Evolutionary conservation across 1,139 yeast genomes (phyloP).

Genomic region (Geotrichum bryndzae): DNA sequence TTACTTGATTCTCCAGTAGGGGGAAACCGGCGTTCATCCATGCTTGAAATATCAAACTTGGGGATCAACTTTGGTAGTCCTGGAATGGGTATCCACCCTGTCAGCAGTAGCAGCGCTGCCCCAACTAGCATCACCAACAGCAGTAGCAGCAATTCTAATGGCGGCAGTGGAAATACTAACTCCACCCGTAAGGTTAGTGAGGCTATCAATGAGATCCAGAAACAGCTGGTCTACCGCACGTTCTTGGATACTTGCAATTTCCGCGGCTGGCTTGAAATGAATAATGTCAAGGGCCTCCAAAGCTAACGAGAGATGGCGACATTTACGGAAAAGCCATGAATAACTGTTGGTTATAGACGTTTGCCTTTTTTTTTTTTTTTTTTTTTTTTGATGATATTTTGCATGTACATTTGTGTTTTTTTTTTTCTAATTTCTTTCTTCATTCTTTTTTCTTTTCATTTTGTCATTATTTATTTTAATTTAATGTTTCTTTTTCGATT

Average conservation of each 20-base stretch:
- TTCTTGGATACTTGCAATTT: constrained; percentile 3
- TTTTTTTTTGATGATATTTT: no score
- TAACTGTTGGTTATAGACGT: no score
- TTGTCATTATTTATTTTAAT: no score
- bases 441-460: no score
- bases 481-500: no score
- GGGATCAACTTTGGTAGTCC: not conserved
- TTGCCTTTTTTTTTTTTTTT: no score
- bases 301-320: not conserved
- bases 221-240: not conserved
- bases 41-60: not conserved
- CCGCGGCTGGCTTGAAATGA: constrained; percentile 4
- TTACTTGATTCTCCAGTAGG: not conserved
- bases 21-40: not conserved
- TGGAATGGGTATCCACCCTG: not conserved
- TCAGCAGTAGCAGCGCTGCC: not conserved
- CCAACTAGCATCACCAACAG: no score
- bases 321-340: no score
- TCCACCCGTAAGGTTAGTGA: not conserved
- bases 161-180: not conserved
- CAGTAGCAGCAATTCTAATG: not conserved
- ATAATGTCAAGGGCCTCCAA: not conserved
- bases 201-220: not conserved
- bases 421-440: no score
- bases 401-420: no score